Conservation (phyloP, 305 asterid genomes). For the Fraxinus platypoda region DNA sequence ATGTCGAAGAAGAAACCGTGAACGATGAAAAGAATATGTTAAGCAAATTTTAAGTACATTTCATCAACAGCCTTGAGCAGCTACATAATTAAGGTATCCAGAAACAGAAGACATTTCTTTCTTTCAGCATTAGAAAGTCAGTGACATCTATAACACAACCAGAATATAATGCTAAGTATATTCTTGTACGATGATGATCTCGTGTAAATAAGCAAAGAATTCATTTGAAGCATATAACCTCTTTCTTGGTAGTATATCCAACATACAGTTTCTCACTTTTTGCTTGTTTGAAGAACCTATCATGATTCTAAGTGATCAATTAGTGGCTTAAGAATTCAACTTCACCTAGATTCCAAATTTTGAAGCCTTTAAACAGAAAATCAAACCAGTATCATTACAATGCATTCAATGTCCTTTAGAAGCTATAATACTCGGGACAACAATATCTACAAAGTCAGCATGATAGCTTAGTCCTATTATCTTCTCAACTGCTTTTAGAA, state of each 20-base stretch:
- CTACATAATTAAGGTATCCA: background rate
- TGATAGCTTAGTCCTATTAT: background rate
- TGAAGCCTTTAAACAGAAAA: slow-evolving; percentile 7
- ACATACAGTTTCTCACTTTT: slow-evolving; percentile 9
- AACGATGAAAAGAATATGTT: slow-evolving; percentile 8
- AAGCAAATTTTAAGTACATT: slow-evolving; percentile 4
- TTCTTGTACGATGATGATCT: background rate
- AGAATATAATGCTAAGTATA: background rate
- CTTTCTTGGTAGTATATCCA: background rate
- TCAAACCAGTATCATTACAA: background rate
- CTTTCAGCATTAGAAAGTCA: background rate
- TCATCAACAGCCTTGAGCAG: background rate
- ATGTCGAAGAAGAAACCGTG: slow-evolving; percentile 3
- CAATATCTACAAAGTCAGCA: background rate
- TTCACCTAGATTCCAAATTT: background rate
- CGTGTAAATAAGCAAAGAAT: background rate
- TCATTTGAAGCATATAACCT: background rate
- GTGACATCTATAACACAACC: background rate
- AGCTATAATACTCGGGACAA: background rate
- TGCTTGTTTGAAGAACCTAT: slow-evolving; percentile 1
- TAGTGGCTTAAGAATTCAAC: background rate
- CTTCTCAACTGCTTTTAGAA: background rate
- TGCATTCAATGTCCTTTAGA: background rate
- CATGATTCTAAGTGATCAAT: slow-evolving; percentile 1
- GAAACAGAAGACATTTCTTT: background rate